Conservation (phyloP, 495 filamentous ascomycete species). For the Hypoxylon trugodes region DNA sequence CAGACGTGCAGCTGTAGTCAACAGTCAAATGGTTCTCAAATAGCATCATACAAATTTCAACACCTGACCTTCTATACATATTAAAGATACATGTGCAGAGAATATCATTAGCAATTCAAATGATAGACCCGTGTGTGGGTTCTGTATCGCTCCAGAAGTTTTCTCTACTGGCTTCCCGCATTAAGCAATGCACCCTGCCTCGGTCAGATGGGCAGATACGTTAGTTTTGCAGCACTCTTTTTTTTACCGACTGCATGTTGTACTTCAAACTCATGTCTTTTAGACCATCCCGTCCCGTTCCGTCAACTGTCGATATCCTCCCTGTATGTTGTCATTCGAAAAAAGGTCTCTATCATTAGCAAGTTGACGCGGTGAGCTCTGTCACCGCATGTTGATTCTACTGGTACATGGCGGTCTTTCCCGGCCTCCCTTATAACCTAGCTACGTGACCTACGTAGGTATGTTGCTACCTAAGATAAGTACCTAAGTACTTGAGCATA, state of each 20-base stretch:
- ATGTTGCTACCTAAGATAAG: conserved; percentile 5
- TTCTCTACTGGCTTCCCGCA: conserved; percentile 25
- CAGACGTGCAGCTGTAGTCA: not conserved
- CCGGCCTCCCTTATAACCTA: not conserved
- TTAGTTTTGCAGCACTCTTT: conserved; percentile 8
- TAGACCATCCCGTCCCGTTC: conserved; percentile 26
- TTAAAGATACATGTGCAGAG: too few relatives aligned
- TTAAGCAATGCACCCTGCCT: conserved; percentile 19
- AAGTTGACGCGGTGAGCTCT: conserved; percentile 7
- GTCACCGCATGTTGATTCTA: conserved; percentile 11
- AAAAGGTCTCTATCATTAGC: not conserved
- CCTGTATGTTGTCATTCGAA: conserved; percentile 16
- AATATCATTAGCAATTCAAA: too few relatives aligned
- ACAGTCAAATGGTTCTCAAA: not conserved
- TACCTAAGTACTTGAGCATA: not conserved
- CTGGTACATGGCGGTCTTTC: too few relatives aligned
- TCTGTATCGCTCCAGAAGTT: conserved; percentile 3
- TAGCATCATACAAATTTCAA: not conserved
- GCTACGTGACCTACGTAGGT: too few relatives aligned
- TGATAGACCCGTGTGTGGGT: too few relatives aligned
- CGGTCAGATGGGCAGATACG: not conserved
- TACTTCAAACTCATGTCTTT: conserved; percentile 15
- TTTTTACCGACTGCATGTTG: conserved; percentile 4
- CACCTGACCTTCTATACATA: too few relatives aligned
- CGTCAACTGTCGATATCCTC: conserved; percentile 29